Evolutionary conservation across 768 basidiomycete genomes (phyloP), one percentile per base, ranked within the genome.

Genomic region (Tricholoma bakamatsutake): DNA sequence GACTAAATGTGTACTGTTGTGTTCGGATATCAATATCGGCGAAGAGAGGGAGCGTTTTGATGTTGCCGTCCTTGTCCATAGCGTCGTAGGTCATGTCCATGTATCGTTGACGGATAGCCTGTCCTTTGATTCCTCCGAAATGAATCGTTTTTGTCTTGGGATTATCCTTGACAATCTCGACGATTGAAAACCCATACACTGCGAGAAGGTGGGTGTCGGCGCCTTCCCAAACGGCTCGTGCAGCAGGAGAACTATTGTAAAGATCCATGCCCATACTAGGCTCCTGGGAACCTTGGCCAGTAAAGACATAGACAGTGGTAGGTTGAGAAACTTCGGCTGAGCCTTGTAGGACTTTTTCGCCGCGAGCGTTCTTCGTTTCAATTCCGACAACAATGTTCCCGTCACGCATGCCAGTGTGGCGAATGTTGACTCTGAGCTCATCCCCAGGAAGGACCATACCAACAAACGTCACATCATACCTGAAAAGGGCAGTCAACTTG

Each of bases 81-180:
- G 93, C 87, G 67, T 98, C 95, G 76, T 98, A 98, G 4, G 90
- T 89, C 90, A 99, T 97, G 62, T 95, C 94, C 93, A 98, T 98
- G 75, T 99, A 99, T n/a, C 97, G 86, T 64, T 95, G 90, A 28
- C 97, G 90, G 60, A 98, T 98, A 2, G 87, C 95, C 69, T 98
- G 96, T 39, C 97, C 97, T 75, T 98, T 98, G 72, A 98, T 91
- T 68, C 97, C 97, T 77, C 97, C 97, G 62, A 99, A 99, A 72
- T 99, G 96, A 62, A 99, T 88, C 0, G 94, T 99, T 78, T 98
- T 93, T 72, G 90, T 86, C 79, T 94, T 97, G 17, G 96, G 95
- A 69, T 98, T 98, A 69, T 95, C 89, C 76, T 95, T 96, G 72
- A 99, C 96, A 62, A 99, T 97, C 69, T 99, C 95, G 65, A 98